Evolutionary conservation across 176 grass and related monocot species (phyloP).

Genomic region (Carex cristatella): DNA sequence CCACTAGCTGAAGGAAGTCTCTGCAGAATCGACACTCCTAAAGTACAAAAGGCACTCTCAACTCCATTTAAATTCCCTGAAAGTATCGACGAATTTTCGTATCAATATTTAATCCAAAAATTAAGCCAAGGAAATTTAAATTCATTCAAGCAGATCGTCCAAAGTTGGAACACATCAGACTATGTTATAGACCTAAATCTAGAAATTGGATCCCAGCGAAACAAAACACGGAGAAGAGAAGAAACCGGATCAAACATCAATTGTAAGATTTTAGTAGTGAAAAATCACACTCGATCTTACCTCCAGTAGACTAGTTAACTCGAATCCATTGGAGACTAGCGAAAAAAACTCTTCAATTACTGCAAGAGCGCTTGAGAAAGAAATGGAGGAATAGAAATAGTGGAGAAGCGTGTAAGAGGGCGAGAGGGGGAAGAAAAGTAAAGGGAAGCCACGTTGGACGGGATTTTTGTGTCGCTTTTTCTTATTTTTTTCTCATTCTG

Average conservation of each 20-base stretch:
- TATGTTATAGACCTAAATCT: background rate
- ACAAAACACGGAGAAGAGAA: background rate
- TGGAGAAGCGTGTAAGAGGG: background rate
- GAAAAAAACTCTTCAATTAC: background rate
- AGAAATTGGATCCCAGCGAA: background rate
- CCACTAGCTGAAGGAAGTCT: background rate
- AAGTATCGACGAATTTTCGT: background rate
- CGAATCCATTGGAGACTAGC: background rate
- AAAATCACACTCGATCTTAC: background rate
- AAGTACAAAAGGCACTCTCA: background rate
- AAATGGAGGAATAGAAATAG: background rate
- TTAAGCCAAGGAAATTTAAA: background rate
- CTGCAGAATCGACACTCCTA: background rate
- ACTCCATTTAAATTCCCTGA: constrained; percentile 8
- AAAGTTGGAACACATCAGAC: background rate
- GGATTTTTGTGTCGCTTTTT: constrained; percentile 29
- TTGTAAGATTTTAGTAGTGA: background rate
- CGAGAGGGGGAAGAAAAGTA: constrained; percentile 43
- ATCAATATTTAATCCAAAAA: background rate
- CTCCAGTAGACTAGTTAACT: background rate
- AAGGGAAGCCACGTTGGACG: constrained; percentile 67
- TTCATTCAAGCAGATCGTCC: background rate
- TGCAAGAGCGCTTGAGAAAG: background rate
- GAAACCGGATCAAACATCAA: background rate
- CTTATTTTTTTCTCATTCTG: constrained; percentile 3